These are phyloP conservation scores for Laburnicola sp. DNA, from an alignment of 2,329 filamentous ascomycete genomes.

Conservation along the genomic window DNA sequence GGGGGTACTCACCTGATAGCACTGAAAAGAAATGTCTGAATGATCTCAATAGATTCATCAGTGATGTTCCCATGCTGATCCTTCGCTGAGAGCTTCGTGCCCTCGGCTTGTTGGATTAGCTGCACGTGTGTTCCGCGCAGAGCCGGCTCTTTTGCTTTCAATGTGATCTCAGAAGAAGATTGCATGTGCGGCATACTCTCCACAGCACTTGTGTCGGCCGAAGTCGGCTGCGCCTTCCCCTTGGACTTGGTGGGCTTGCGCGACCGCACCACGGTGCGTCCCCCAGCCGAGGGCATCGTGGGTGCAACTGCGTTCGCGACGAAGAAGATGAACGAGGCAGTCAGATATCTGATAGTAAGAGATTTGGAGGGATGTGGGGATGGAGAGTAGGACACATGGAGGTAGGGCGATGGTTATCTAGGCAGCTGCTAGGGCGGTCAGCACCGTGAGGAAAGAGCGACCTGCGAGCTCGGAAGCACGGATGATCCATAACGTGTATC, in stretches of 20 bases:
- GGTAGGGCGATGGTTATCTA: not conserved
- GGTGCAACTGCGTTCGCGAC: not conserved
- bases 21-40: slow-evolving; percentile 5
- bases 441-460: slow-evolving; percentile 3
- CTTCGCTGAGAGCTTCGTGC: not conserved
- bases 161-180: not conserved
- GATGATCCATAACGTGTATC: not conserved
- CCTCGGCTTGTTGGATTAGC: not conserved
- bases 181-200: not conserved
- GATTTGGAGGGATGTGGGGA: not conserved
- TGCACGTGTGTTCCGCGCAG: not conserved
- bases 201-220: not conserved
- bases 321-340: not conserved
- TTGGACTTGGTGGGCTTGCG: not conserved
- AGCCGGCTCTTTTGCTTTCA: not conserved
- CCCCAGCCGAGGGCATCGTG: not conserved
- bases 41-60: slow-evolving; percentile 2
- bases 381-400: not conserved
- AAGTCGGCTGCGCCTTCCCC: not conserved
- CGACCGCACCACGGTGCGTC: not conserved
- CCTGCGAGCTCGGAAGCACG: too few relatives aligned
- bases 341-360: not conserved
- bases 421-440: not conserved
- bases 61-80: not conserved
- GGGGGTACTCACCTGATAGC: too few relatives aligned